A percentile compares a stretch with the other conserved stretches of the same genome.
These are phyloP conservation scores for Austroboletus rostrupii DNA, from an alignment of 1,284 basidiomycete species.

Conservation along the genomic window DNA sequence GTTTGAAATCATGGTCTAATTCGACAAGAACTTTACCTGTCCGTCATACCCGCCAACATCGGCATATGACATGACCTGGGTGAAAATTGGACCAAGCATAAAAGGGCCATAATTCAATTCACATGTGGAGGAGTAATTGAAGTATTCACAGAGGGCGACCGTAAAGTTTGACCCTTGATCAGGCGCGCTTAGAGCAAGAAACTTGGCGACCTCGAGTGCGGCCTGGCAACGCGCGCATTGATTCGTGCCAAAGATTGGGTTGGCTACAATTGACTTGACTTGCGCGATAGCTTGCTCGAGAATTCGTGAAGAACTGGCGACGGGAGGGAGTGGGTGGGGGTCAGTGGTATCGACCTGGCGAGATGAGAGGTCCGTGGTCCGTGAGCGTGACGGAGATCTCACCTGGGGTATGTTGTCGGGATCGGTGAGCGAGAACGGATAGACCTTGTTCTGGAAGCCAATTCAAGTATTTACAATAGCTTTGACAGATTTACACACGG, in stretches of 20 bases:
- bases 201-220: conserved; percentile 60
- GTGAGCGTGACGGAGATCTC: not conserved
- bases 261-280: conserved; percentile 49
- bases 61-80: conserved; percentile 65
- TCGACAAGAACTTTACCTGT: conserved; percentile 39
- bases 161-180: conserved; percentile 56
- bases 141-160: conserved; percentile 58
- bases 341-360: conserved; percentile 52
- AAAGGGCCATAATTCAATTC: conserved; percentile 43
- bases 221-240: conserved; percentile 63
- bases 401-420: conserved; percentile 53
- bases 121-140: conserved; percentile 54
- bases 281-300: conserved; percentile 51
- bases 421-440: conserved; percentile 55
- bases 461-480: not conserved
- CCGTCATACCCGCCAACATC: conserved; percentile 68
- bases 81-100: conserved; percentile 56
- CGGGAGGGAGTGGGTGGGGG: conserved; percentile 61
- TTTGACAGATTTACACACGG: conserved; percentile 35
- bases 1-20: conserved; percentile 22
- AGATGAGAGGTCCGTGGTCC: not conserved
- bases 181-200: conserved; percentile 63
- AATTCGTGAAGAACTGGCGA: conserved; percentile 41
- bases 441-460: conserved; percentile 45
- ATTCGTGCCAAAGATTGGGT: conserved; percentile 46